phyloP scores from a whole-genome alignment of 2,329 filamentous ascomycete species.

The Bipolaris bicolor region DNA sequence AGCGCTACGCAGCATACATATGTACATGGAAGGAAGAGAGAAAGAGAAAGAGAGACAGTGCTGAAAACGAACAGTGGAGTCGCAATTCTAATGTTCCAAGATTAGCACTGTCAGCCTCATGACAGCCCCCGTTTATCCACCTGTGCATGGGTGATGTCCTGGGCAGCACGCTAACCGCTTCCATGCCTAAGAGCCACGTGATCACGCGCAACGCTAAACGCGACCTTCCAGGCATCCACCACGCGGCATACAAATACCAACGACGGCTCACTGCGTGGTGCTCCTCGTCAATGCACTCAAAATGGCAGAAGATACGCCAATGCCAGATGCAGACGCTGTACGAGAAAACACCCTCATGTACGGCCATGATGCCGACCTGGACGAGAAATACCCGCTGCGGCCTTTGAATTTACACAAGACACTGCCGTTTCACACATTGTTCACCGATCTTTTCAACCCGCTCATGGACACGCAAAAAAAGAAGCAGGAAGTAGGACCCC shows the following conservation, averaged over 20 bases:
- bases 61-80: constrained; percentile 18
- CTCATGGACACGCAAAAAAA: constrained; percentile 77
- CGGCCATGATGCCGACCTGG: constrained; percentile 53
- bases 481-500: constrained; percentile 61
- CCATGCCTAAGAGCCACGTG: constrained; percentile 15
- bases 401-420: constrained; percentile 82
- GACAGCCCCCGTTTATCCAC: constrained; percentile 11
- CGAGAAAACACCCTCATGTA: constrained; percentile 59
- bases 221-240: constrained; percentile 21
- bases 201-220: constrained; percentile 20
- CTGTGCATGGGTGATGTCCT: constrained; percentile 10
- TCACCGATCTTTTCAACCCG: constrained; percentile 80
- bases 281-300: constrained; percentile 21
- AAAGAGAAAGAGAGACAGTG: constrained; percentile 23
- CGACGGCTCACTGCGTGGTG: background rate
- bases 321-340: constrained; percentile 52
- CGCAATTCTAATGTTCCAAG: constrained; percentile 13
- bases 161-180: constrained; percentile 14
- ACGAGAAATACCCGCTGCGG: constrained; percentile 72
- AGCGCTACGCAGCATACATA: constrained; percentile 10
- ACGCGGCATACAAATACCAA: constrained; percentile 10
- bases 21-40: background rate
- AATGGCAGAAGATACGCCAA: constrained; percentile 41
- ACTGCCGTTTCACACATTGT: constrained; percentile 80
- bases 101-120: constrained; percentile 15